phyloP scores from a whole-genome alignment of 2,329 filamentous ascomycete genomes.

The Xylariaceae sp. region DNA sequence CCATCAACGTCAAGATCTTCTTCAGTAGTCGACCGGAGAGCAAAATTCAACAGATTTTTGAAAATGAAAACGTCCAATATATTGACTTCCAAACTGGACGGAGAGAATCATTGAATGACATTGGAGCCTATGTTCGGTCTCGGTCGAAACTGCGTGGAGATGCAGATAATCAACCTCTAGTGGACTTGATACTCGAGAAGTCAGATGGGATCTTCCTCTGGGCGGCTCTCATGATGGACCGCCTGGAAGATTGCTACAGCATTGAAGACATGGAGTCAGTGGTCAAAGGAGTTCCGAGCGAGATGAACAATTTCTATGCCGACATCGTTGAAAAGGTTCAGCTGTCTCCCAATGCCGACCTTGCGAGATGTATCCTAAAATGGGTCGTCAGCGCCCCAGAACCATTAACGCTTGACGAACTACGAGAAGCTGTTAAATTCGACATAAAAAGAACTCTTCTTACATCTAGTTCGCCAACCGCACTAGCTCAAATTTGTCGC shows the following conservation, averaged over 20 bases:
- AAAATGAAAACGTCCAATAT: conserved; percentile 12
- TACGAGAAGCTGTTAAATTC: conserved; percentile 3
- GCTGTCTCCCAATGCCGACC: conserved; percentile 10
- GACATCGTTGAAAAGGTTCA: conserved; percentile 18
- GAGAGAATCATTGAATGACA: neutral
- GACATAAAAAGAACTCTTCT: conserved; percentile 8
- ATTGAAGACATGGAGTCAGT: conserved; percentile 22
- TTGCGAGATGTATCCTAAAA: conserved; percentile 11
- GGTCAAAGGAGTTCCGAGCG: conserved; percentile 19
- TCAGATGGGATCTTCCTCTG: conserved; percentile 26
- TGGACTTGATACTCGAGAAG: conserved; percentile 15
- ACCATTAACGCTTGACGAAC: neutral
- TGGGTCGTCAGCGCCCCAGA: conserved; percentile 8
- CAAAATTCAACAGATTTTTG: conserved; percentile 16
- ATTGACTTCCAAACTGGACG: neutral
- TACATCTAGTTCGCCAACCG: neutral
- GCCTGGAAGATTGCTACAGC: conserved; percentile 19
- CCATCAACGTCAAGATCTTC: conserved; percentile 18
- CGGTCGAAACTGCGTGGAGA: neutral
- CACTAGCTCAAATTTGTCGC: conserved; percentile 3
- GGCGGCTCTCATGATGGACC: conserved; percentile 21
- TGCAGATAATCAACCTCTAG: neutral
- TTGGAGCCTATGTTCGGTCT: neutral
- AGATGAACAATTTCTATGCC: conserved; percentile 24
- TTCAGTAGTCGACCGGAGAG: conserved; percentile 21